Percentiles rank a stretch among this genome's conserved stretches.
These are phyloP conservation scores for Diaporthe humulicola DNA, from an alignment of 2,329 filamentous ascomycete species.

Conservation along the genomic window DNA sequence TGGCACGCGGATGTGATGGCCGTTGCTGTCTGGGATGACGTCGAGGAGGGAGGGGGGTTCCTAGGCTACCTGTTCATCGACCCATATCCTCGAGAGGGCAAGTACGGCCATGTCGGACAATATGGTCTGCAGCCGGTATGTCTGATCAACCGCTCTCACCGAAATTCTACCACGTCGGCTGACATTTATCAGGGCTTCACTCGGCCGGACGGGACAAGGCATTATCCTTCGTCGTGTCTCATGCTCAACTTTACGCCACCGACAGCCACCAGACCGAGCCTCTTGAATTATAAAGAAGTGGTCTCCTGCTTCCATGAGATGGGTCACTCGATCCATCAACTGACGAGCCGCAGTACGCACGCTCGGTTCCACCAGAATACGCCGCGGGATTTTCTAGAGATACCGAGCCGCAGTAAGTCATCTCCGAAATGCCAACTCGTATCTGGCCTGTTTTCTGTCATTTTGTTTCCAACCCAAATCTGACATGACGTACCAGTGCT, in stretches of 20 bases:
- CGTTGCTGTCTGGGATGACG: background rate
- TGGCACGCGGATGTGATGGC: background rate
- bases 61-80: background rate
- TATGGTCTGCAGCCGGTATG: background rate
- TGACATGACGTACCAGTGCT: background rate
- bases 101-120: background rate
- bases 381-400: background rate
- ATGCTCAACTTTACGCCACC: conserved; percentile 1
- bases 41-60: background rate
- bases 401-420: conserved; percentile 5
- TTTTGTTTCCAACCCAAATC: background rate
- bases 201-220: background rate
- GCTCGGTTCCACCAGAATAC: conserved; percentile 1
- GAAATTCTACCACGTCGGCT: background rate
- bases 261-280: background rate
- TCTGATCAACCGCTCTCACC: background rate
- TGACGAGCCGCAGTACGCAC: background rate
- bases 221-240: background rate
- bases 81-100: background rate
- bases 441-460: background rate
- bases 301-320: conserved; percentile 5
- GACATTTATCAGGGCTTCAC: background rate
- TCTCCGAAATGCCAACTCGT: background rate
- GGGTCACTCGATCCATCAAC: background rate
- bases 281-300: background rate